Base-by-base conservation (phyloP, 352 stramenopile genomes). In the Phytophthora agathidicida region DNA sequence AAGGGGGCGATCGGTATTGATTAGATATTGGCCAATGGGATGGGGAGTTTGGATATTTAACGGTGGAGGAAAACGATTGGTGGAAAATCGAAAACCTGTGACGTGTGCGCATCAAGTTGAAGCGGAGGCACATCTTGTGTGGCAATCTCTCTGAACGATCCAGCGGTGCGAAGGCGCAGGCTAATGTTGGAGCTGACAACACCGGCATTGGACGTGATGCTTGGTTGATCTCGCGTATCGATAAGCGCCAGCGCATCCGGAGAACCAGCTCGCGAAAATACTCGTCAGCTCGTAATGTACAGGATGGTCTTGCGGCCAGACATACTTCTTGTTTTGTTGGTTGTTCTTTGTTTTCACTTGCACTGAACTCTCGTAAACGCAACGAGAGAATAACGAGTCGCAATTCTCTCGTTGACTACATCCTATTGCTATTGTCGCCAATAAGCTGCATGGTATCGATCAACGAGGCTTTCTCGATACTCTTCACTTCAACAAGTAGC, bases 401-500 rank as follows among this genome's bases (percentile, higher is more conserved):
- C n/a, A n/a, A n/a, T n/a, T n/a, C n/a, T n/a, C n/a, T n/a, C n/a
- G n/a, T n/a, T n/a, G n/a, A n/a, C n/a, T n/a, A n/a, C n/a, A n/a
- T n/a, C n/a, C n/a, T n/a, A n/a, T n/a, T n/a, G n/a, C n/a, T n/a
- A n/a, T n/a, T 2, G 39, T 38, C 16, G 59, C 54, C 19, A 77
- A 73, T 35, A 5, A 68, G 46, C 24, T 39, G 31, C 2, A 53
- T 22, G 0, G 59, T 63, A 30, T 73, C 63, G 14, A 33, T 10
- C 24, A 77, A 24, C 14, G 41, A 59, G 2, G 24, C 27, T 5
- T 51, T 17, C 16, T 60, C 68, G 13, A 42, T 45, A 37, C 38
- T 68, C 36, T 85, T 72, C 11, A 66, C 60, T n/a, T n/a, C n/a
- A 2, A 51, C 42, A 4, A 65, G 28, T 14, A 68, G 28, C 45